A percentile compares a stretch with the other conserved stretches of the same genome.
Conservation (phyloP, 805 yeast species). For the Torulaspora quercuum region DNA sequence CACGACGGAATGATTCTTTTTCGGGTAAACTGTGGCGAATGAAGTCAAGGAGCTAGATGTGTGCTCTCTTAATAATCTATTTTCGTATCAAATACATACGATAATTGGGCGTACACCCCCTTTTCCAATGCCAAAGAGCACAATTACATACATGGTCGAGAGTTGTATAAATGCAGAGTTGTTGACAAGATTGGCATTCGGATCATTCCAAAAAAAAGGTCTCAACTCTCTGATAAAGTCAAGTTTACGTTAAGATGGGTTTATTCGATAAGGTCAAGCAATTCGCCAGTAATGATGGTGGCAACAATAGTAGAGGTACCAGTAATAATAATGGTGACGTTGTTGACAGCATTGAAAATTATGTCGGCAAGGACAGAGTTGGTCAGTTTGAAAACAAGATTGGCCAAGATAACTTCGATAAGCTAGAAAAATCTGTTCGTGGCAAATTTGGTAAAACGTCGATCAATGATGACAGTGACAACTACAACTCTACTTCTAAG, state of each 20-base stretch:
- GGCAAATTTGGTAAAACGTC: conserved; percentile 30
- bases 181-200: too few species aligned
- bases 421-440: conserved; percentile 32
- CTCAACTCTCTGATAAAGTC: neutral
- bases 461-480: conserved; percentile 22
- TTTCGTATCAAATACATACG: neutral
- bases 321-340: conserved; percentile 27
- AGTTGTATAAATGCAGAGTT: too few species aligned
- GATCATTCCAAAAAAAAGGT: too few species aligned
- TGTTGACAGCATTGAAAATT: conserved; percentile 32
- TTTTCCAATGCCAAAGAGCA: neutral
- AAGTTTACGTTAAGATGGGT: conserved; percentile 37
- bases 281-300: conserved; percentile 27
- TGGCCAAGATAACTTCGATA: conserved; percentile 34
- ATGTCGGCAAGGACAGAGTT: conserved; percentile 34
- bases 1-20: too few species aligned
- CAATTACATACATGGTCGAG: too few species aligned
- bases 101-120: conserved; percentile 1
- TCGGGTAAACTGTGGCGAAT: conserved; percentile 1
- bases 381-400: conserved; percentile 29
- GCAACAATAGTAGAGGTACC: conserved; percentile 22
- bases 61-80: conserved; percentile 1
- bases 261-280: conserved; percentile 44
- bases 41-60: too few species aligned
- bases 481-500: conserved; percentile 14